Base-by-base conservation (phyloP, 192 early-diverging fungal species). In the Rhizophagus sp. region DNA sequence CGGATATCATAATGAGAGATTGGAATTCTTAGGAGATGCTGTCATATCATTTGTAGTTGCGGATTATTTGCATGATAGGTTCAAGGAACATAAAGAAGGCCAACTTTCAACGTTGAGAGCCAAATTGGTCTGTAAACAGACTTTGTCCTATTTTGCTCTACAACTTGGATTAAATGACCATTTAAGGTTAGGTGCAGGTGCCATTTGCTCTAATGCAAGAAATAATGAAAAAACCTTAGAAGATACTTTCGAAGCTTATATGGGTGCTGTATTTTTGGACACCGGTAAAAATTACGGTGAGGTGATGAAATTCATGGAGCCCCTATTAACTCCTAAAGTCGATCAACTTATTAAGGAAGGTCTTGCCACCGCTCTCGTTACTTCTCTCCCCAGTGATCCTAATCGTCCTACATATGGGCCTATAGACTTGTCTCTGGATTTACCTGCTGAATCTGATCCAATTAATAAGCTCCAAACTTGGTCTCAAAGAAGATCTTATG, bases 111-210 rank as follows among this genome's bases (percentile, higher is more conserved):
- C 8, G 19, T 22, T 70, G 10, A 70, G 68, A 24, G 30, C 68
- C 44, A 70, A 70, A 4, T 44, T 70, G n/a, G 68, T 70, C 11
- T 70, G 68, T 70, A 70, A 70, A n/a, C 34, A 70, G 44, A n/a
- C 68, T 1, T 70, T 70, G n/a, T 30, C 68, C 2, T 10, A 41
- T n/a, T 70, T 70, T 70, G 68, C 68, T 7, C 5, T 19, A 22
- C 15, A 41, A 44, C 39, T 70, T n/a, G 39, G 39, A 0, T n/a
- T 70, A 70, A 30, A 70, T 24, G 39, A n/a, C 13, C 19, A 70
- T 22, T 24, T 70, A 11, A 19, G 34, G 68, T 8, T 70, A 41
- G 68, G 68, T 9, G 34, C 22, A 10, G 68, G 68, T n/a, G 33
- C 68, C 2, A 19, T n/a, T 11, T 10, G 7, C 8, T 41, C 68